phyloP scores from a whole-genome alignment of 2,329 filamentous ascomycete genomes.

The Claviceps sp. region DNA sequence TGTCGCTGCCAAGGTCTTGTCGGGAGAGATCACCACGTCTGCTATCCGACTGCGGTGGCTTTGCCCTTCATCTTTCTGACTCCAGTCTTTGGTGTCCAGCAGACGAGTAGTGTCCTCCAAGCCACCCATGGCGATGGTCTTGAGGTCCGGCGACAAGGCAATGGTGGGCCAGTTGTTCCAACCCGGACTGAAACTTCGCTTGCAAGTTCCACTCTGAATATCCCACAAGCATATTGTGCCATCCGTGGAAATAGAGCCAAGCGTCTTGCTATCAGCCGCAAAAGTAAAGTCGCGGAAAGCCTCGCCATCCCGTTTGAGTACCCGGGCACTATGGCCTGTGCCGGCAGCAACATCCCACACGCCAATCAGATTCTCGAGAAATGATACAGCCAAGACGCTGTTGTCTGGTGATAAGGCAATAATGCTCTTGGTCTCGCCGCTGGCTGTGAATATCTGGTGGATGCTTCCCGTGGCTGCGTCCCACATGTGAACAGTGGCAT shows the following conservation, averaged over 20 bases:
- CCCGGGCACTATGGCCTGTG: slow-evolving; percentile 6
- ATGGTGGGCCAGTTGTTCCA: slow-evolving; percentile 9
- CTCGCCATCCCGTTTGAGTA: slow-evolving; percentile 6
- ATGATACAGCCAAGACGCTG: slow-evolving; percentile 5
- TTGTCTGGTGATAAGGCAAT: slow-evolving; percentile 7
- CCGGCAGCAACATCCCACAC: slow-evolving; percentile 6
- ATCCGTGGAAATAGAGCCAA: slow-evolving; percentile 6
- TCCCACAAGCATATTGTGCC: slow-evolving; percentile 8
- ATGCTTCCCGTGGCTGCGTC: slow-evolving; percentile 1
- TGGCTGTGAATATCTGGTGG: slow-evolving; percentile 6
- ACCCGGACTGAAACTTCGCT: slow-evolving; percentile 6
- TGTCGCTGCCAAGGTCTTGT: slow-evolving; percentile 5
- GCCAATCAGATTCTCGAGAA: slow-evolving; percentile 7
- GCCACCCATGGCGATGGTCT: slow-evolving; percentile 7
- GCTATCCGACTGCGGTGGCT: slow-evolving; percentile 7
- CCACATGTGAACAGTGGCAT: slow-evolving; percentile 7
- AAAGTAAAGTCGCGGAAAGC: slow-evolving; percentile 7
- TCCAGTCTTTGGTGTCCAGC: slow-evolving; percentile 7
- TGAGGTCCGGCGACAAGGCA: slow-evolving; percentile 7
- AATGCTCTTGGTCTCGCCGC: slow-evolving; percentile 7
- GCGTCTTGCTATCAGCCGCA: slow-evolving; percentile 6
- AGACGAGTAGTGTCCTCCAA: slow-evolving; percentile 6
- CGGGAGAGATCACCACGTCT: slow-evolving; percentile 6
- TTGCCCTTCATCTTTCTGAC: slow-evolving; percentile 2
- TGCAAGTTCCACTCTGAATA: slow-evolving; percentile 6